Conservation (phyloP, 345 rosid genomes). For the Gossypium stocksii region DNA sequence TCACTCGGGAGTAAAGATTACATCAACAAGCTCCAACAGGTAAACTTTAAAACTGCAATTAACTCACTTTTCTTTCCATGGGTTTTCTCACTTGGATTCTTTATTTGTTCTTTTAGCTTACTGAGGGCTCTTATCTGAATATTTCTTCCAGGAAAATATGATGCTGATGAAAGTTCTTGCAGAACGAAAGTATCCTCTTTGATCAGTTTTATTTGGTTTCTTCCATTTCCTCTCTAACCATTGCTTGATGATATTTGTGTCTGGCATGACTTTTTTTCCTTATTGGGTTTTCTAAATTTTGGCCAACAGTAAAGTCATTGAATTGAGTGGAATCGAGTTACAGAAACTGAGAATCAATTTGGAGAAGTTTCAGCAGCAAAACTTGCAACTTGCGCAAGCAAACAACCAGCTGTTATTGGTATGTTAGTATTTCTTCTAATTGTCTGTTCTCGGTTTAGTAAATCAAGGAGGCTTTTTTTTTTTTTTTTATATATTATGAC, state of each 20-base stretch:
- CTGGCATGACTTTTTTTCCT: conserved; percentile 6
- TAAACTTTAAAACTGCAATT: neutral
- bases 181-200: conserved; percentile 49
- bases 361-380: conserved; percentile 60
- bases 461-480: neutral
- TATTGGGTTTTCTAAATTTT: conserved; percentile 7
- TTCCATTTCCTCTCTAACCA: neutral
- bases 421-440: conserved; percentile 15
- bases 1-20: conserved; percentile 30
- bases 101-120: conserved; percentile 8
- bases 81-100: neutral
- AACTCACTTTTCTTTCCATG: neutral
- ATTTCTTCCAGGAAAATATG: conserved; percentile 51
- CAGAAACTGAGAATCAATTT: conserved; percentile 47
- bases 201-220: neutral
- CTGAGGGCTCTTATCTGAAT: conserved; percentile 10
- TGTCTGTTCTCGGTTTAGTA: conserved; percentile 7
- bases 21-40: conserved; percentile 48
- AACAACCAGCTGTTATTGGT: conserved; percentile 63
- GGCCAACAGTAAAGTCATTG: conserved; percentile 46
- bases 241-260: conserved; percentile 6
- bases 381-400: conserved; percentile 55
- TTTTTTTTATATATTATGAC: neutral
- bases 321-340: conserved; percentile 45
- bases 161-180: conserved; percentile 37